Percentiles rank a stretch among this genome's conserved stretches.
phyloP scores from a whole-genome alignment of 768 basidiomycete species.

The Boletus sp. region DNA sequence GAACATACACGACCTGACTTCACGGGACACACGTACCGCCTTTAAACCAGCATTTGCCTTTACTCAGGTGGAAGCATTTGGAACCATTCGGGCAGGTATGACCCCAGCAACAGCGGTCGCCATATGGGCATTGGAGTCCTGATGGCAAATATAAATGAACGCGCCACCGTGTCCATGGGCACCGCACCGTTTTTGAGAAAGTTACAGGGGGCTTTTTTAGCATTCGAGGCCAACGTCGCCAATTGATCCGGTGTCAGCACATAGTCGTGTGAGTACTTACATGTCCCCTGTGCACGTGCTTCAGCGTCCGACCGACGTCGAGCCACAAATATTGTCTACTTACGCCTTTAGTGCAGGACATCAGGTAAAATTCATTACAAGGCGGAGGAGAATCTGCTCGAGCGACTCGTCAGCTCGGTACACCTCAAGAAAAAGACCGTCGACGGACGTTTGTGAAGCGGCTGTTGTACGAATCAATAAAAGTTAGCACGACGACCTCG shows the following conservation, averaged over 20 bases:
- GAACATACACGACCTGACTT: background rate
- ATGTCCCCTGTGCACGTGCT: conserved; percentile 45
- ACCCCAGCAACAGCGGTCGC: conserved; percentile 78
- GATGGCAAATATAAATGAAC: conserved; percentile 4
- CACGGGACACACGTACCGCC: conserved; percentile 42
- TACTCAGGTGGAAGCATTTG: conserved; percentile 64
- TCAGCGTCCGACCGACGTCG: conserved; percentile 15
- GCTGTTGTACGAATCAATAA: conserved; percentile 39
- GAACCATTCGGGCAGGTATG: conserved; percentile 80
- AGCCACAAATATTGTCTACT: conserved; percentile 20
- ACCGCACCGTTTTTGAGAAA: conserved; percentile 72
- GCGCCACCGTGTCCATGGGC: background rate
- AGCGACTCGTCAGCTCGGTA: conserved; percentile 4
- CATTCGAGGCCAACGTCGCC: conserved; percentile 66
- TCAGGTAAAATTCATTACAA: conserved; percentile 82
- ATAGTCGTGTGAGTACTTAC: conserved; percentile 87
- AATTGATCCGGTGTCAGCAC: conserved; percentile 69
- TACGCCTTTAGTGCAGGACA: conserved; percentile 80
- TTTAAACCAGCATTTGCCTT: conserved; percentile 89
- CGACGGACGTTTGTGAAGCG: conserved; percentile 71
- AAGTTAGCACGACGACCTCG: conserved; percentile 7
- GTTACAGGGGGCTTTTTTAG: conserved; percentile 85
- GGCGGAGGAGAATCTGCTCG: conserved; percentile 73
- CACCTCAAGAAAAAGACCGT: conserved; percentile 4
- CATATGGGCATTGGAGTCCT: conserved; percentile 77